Conservation (phyloP, 805 yeast genomes). For the Kuraishia ogatae region DNA sequence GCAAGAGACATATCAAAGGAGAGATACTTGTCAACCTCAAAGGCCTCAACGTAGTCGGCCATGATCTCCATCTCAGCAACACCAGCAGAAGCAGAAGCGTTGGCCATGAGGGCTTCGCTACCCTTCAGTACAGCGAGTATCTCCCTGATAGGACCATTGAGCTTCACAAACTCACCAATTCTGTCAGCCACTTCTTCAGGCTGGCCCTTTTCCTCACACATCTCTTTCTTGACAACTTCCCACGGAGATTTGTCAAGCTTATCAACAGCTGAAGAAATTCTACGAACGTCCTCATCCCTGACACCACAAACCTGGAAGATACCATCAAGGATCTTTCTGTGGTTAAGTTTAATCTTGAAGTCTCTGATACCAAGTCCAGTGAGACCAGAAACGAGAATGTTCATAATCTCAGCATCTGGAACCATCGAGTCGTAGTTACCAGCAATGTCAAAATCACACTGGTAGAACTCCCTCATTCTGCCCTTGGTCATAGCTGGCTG, state of each 20-base stretch:
- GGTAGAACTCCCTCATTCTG: slow-evolving; percentile 98
- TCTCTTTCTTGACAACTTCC: slow-evolving; percentile 89
- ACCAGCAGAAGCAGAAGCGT: slow-evolving; percentile 74
- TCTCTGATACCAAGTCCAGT: slow-evolving; percentile 76
- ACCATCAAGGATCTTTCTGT: slow-evolving; percentile 93
- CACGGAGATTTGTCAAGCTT: slow-evolving; percentile 93
- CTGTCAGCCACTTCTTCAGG: slow-evolving; percentile 85
- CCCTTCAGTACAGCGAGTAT: slow-evolving; percentile 44
- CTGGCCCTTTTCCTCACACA: slow-evolving; percentile 86
- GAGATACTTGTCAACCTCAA: slow-evolving; percentile 55
- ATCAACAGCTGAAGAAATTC: slow-evolving; percentile 91
- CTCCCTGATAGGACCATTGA: slow-evolving; percentile 67
- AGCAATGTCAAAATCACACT: slow-evolving; percentile 97
- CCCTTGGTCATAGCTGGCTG: slow-evolving; percentile 99
- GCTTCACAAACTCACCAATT: slow-evolving; percentile 86
- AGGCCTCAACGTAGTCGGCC: slow-evolving; percentile 75
- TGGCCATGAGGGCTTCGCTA: slow-evolving; percentile 50
- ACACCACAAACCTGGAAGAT: slow-evolving; percentile 95
- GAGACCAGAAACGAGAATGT: slow-evolving; percentile 78
- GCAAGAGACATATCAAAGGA: slow-evolving; percentile 93
- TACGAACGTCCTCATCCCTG: slow-evolving; percentile 86
- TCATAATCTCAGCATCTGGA: slow-evolving; percentile 87
- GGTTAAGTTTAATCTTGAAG: slow-evolving; percentile 88
- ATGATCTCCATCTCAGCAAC: slow-evolving; percentile 69
- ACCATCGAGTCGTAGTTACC: slow-evolving; percentile 92